Conservation (phyloP, 1,284 basidiomycete species). For the Meira miltonrushii region DNA sequence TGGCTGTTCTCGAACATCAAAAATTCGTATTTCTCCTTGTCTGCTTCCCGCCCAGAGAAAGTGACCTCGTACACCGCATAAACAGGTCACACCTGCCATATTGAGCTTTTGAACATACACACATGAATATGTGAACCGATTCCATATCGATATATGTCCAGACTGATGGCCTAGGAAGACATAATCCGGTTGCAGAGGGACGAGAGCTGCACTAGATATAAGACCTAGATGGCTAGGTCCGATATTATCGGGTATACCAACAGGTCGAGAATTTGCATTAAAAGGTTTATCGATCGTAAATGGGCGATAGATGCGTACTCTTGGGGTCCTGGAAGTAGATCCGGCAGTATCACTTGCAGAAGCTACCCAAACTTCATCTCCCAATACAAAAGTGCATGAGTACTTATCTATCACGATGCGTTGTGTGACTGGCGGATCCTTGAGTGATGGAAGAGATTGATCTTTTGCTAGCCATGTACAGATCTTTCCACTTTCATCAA, state of each 20-base stretch:
- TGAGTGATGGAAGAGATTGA: conserved; percentile 20
- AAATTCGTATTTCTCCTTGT: conserved; percentile 76
- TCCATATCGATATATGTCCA: conserved; percentile 58
- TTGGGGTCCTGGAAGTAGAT: conserved; percentile 6
- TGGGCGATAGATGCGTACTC: conserved; percentile 46
- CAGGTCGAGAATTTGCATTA: conserved; percentile 39
- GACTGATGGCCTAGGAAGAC: conserved; percentile 92
- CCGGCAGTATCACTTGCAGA: conserved; percentile 14
- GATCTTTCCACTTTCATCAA: conserved; percentile 50
- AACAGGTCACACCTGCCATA: conserved; percentile 32
- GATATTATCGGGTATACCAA: conserved; percentile 54
- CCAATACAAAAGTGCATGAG: conserved; percentile 28
- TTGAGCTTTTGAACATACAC: conserved; percentile 26
- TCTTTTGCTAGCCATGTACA: conserved; percentile 34
- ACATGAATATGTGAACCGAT: conserved; percentile 26
- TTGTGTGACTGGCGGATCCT: conserved; percentile 38
- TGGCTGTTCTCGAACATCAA: conserved; percentile 60
- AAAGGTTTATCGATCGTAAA: conserved; percentile 44
- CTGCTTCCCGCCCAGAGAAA: conserved; percentile 76
- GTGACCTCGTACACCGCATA: conserved; percentile 39
- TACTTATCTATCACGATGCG: conserved; percentile 43
- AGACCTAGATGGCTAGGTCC: conserved; percentile 64
- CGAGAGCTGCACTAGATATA: conserved; percentile 71
- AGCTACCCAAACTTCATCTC: conserved; percentile 46
- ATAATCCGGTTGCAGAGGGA: conserved; percentile 64